These are phyloP conservation scores for Beauveria asiatica DNA, from an alignment of 2,329 filamentous ascomycete species.

Conservation along the genomic window DNA sequence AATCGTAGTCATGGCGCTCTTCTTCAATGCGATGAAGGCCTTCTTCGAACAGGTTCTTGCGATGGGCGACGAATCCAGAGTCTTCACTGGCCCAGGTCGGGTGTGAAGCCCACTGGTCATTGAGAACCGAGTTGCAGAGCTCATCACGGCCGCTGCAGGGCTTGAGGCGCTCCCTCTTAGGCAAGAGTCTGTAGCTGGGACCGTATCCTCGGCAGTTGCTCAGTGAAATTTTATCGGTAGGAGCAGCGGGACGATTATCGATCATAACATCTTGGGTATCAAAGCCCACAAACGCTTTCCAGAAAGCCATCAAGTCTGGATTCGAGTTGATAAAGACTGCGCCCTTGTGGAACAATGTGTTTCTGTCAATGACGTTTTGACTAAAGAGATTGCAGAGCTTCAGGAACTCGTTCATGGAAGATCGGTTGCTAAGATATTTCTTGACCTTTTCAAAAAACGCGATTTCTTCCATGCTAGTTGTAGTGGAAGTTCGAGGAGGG, in stretches of 20 bases:
- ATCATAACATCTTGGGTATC: constrained; percentile 70
- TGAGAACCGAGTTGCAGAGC: constrained; percentile 85
- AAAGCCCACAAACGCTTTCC: constrained; percentile 75
- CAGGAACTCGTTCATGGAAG: constrained; percentile 88
- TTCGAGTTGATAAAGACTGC: constrained; percentile 81
- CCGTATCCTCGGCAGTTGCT: constrained; percentile 94
- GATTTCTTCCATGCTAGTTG: constrained; percentile 77
- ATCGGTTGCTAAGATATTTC: constrained; percentile 90
- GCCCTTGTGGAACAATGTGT: constrained; percentile 73
- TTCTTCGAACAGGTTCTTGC: constrained; percentile 94
- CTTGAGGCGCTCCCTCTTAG: constrained; percentile 83
- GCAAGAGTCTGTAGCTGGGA: constrained; percentile 87
- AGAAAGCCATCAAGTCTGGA: constrained; percentile 79
- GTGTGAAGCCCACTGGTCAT: constrained; percentile 97
- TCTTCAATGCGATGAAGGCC: constrained; percentile 93
- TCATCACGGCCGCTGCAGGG: constrained; percentile 91
- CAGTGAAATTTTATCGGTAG: constrained; percentile 76
- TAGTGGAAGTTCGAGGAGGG: constrained; percentile 61
- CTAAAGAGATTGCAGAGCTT: constrained; percentile 96
- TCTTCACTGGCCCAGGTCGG: constrained; percentile 98
- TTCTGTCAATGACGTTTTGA: constrained; percentile 82
- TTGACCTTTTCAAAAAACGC: constrained; percentile 94
- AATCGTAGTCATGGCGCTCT: constrained; percentile 96
- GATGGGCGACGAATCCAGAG: constrained; percentile 92
- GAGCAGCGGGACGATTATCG: constrained; percentile 67